Conservation (phyloP, 2,329 filamentous ascomycete genomes). For the Plectosphaerella cucumerina region DNA sequence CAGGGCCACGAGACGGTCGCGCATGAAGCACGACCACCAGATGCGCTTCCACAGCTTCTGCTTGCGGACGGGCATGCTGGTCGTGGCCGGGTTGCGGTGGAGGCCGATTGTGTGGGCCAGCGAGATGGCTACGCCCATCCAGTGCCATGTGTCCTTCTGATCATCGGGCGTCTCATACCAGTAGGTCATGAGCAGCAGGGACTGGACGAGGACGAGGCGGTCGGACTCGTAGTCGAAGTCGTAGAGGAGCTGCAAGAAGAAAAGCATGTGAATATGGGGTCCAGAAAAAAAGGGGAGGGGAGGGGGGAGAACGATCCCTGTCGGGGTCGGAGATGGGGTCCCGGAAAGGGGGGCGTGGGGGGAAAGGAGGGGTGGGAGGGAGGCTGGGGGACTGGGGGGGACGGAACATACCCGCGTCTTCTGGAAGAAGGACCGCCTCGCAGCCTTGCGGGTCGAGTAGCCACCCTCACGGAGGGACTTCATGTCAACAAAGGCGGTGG, state of each 20-base stretch:
- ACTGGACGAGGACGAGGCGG: conserved; percentile 82
- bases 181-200: conserved; percentile 87
- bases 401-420: conserved; percentile 64
- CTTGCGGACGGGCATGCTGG: conserved; percentile 66
- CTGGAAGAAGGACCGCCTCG: conserved; percentile 83
- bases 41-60: conserved; percentile 90
- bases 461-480: conserved; percentile 72
- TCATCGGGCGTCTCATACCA: conserved; percentile 98
- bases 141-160: conserved; percentile 97
- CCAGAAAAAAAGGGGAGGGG: background rate
- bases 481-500: conserved; percentile 82
- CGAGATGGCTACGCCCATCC: conserved; percentile 95
- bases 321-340: background rate
- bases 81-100: conserved; percentile 76
- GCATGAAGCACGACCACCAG: conserved; percentile 98
- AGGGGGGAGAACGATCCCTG: background rate
- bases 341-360: background rate
- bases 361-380: conserved; percentile 1
- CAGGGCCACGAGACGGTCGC: conserved; percentile 84
- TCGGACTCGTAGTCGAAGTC: conserved; percentile 95
- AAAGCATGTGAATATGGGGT: conserved; percentile 18
- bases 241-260: conserved; percentile 64
- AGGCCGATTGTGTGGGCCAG: conserved; percentile 90
- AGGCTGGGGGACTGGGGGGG: conserved; percentile 25
- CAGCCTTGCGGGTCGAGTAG: conserved; percentile 72